phyloP scores from a whole-genome alignment of 2,329 filamentous ascomycete genomes.

The Fusarium sp. region DNA sequence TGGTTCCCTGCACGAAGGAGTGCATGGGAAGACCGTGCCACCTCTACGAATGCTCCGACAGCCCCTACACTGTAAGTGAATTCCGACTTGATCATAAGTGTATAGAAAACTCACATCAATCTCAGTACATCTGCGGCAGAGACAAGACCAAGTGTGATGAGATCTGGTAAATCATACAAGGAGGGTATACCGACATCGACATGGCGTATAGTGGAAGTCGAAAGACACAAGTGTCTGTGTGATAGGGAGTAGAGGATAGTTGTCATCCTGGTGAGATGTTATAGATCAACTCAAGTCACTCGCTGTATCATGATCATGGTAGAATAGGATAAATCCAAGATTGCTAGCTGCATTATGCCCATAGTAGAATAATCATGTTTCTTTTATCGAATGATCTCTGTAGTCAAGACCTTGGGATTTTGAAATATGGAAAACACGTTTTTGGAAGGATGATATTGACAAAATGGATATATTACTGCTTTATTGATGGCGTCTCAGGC shows the following conservation, averaged over 20 bases:
- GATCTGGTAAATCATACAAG: neutral
- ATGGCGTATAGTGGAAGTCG: neutral
- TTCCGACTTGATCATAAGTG: too few species aligned
- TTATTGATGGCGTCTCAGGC: too few species aligned
- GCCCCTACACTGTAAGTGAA: neutral
- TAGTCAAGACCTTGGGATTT: too few species aligned
- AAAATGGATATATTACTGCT: too few species aligned
- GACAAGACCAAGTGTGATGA: conserved; percentile 13
- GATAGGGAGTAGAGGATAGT: neutral
- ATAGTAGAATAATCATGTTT: too few species aligned
- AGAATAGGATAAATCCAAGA: neutral
- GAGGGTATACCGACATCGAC: neutral
- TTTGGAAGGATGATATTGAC: too few species aligned
- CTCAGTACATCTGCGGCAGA: conserved; percentile 9
- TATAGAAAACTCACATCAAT: fast-evolving
- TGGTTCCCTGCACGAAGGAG: neutral
- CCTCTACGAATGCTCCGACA: neutral
- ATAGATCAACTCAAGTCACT: neutral
- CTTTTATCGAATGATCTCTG: too few species aligned
- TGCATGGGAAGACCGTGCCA: conserved; percentile 11
- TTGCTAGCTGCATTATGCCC: neutral
- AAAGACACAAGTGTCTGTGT: too few species aligned
- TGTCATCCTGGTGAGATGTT: neutral
- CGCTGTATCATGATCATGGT: neutral
- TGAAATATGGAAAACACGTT: too few species aligned